phyloP scores from a whole-genome alignment of 2,329 filamentous ascomycete genomes.

The Lecanicillium sp. region DNA sequence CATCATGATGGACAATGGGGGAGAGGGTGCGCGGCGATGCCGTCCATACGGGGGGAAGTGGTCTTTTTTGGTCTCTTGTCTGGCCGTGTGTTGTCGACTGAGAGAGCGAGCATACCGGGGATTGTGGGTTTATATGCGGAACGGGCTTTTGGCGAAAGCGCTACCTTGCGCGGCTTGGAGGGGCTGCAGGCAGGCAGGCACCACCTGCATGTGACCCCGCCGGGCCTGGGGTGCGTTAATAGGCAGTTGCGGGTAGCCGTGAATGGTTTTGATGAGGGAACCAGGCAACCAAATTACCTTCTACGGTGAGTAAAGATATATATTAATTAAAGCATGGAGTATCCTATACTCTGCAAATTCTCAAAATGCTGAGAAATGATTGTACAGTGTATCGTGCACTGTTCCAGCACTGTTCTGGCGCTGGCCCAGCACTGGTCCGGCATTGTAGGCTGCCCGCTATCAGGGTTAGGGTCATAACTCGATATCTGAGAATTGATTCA shows the following conservation, averaged over 20 bases:
- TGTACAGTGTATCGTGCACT: not conserved
- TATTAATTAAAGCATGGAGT: too few relatives aligned
- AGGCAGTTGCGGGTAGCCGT: slow-evolving; percentile 8
- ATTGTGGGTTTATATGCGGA: slow-evolving; percentile 4
- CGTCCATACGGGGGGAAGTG: too few relatives aligned
- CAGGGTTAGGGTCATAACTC: not conserved
- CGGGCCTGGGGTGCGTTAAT: slow-evolving; percentile 5
- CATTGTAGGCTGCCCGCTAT: too few relatives aligned
- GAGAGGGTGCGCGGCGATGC: slow-evolving; percentile 4
- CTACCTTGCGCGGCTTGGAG: not conserved
- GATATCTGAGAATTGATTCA: too few relatives aligned
- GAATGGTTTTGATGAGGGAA: too few relatives aligned
- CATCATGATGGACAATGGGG: not conserved
- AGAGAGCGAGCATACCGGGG: not conserved
- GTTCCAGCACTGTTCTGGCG: not conserved
- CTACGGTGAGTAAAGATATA: too few relatives aligned
- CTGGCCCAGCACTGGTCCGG: not conserved
- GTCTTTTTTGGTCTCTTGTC: too few relatives aligned
- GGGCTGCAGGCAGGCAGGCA: slow-evolving; percentile 3
- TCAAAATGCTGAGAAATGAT: not conserved
- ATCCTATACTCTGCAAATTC: too few relatives aligned
- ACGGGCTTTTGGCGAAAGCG: too few relatives aligned
- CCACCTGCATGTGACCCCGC: slow-evolving; percentile 5
- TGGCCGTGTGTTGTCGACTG: not conserved
- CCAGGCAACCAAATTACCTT: too few relatives aligned